Base-by-base conservation (phyloP, 148 eudicot species). In the Polygonum maritimum region DNA sequence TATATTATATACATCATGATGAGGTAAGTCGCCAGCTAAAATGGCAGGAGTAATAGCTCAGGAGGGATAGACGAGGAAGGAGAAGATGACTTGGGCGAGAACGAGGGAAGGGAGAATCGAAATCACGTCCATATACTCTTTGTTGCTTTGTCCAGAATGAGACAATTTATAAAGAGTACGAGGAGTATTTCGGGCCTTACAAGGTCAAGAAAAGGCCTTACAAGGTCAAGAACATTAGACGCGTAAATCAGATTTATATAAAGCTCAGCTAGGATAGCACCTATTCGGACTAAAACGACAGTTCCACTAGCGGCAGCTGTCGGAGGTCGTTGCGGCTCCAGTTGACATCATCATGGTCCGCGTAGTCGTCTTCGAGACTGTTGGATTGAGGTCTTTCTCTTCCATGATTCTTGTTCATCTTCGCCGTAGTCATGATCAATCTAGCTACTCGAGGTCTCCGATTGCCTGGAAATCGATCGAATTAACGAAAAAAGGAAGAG, bases 181-280 rank as follows among this genome's bases (percentile, higher is more conserved):
- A 33, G 36, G 12, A 63, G 10, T 8, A 31, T 14, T 33, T 31
- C n/a, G n/a, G 70, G 70, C 40, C 70, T 63, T 63, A 63, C 70
- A 63, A 63, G 70, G 70, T 63, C 70, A 63, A 63, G 70, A 63
- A 63, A 63, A 63, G 40, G 36, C 39, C 70, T 63, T 63, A 63
- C 36, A 63, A 63, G 70, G 40, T 63, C 40, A 63, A 63, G 40
- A 63, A 63, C 35, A 57, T 22, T 19, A 57, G n/a, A n/a, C 36
- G 10, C 14, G 6, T 26, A 22, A 10, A 10, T 15, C 22, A 57
- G 3, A 6, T 52, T 19, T 60, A 60, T 9, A 26, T 26, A 63
- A 63, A 63, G 70, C 70, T 63, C 70, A 33, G 70, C 18, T 63
- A 3, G 70, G 70, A 63, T 63, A 63, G 40, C 70, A 63, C 70